Evolutionary conservation across 169 alveolate species (phyloP).

Genomic region (Babesia divergens): DNA sequence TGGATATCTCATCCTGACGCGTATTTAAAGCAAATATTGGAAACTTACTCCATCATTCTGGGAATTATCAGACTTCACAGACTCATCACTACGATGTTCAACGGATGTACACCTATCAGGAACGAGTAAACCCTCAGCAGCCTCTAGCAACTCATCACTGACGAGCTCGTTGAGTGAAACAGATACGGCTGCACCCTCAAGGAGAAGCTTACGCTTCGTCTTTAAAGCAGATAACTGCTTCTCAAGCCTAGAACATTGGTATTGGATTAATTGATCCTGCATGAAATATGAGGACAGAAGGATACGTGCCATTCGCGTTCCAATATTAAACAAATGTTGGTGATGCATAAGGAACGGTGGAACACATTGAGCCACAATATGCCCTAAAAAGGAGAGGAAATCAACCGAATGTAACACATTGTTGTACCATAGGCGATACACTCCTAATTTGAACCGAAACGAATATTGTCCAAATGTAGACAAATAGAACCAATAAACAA

Average conservation of each 20-base stretch:
- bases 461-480: neutral
- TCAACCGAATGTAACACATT: no score
- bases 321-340: no score
- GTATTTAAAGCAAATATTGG: neutral
- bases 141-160: slow-evolving; percentile 33
- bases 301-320: no score
- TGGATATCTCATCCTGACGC: slow-evolving; percentile 42
- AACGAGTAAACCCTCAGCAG: slow-evolving; percentile 24
- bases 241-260: slow-evolving; percentile 42
- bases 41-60: slow-evolving; percentile 19
- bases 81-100: neutral
- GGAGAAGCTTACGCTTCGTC: slow-evolving; percentile 40
- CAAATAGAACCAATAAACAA: neutral
- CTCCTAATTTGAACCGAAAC: neutral
- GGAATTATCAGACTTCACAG: neutral
- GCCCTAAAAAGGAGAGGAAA: no score
- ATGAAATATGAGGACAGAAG: no score
- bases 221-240: slow-evolving; percentile 36
- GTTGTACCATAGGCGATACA: neutral
- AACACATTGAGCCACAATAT: no score
- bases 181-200: slow-evolving; percentile 29
- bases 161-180: slow-evolving; percentile 55
- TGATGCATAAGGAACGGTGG: no score
- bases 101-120: neutral
- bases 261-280: slow-evolving; percentile 53